These are phyloP conservation scores for Chlorencoelia australis DNA, from an alignment of 2,329 filamentous ascomycete genomes.

Conservation along the genomic window DNA sequence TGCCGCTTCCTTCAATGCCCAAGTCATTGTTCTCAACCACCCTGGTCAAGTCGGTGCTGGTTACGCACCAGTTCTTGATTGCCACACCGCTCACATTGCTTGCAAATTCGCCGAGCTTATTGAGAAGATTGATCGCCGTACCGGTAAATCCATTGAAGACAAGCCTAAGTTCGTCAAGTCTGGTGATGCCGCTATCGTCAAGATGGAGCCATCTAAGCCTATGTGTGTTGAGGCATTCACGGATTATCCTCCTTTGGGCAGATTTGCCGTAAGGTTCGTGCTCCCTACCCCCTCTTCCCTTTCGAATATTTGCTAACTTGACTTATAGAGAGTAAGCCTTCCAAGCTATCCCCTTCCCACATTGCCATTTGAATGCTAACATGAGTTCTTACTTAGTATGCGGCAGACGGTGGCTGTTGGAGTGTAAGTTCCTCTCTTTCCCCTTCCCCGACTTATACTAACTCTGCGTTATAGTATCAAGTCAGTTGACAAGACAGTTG, in stretches of 20 bases:
- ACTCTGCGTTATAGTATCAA: too few species aligned
- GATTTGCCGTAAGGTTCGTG: slow-evolving; percentile 80
- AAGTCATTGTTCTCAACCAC: slow-evolving; percentile 99
- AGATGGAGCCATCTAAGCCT: slow-evolving; percentile 99
- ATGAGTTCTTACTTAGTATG: too few species aligned
- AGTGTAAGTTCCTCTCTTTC: too few species aligned
- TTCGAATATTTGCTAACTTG: not conserved
- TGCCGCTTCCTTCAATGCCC: slow-evolving; percentile 92
- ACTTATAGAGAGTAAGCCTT: not conserved
- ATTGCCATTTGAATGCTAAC: too few species aligned
- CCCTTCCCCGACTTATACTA: too few species aligned
- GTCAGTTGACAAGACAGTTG: slow-evolving; percentile 39
- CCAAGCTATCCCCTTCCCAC: too few species aligned
- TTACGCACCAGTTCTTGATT: slow-evolving; percentile 98
- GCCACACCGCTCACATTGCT: slow-evolving; percentile 99
- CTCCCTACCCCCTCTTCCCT: not conserved
- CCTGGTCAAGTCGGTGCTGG: slow-evolving; percentile 98
- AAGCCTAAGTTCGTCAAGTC: slow-evolving; percentile 99
- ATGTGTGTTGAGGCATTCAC: slow-evolving; percentile 99
- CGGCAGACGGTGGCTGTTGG: slow-evolving; percentile 68
- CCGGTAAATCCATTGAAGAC: slow-evolving; percentile 90
- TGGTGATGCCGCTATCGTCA: slow-evolving; percentile 99
- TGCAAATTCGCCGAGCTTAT: slow-evolving; percentile 99
- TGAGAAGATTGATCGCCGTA: slow-evolving; percentile 99
- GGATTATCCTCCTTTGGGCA: slow-evolving; percentile 97